Evolutionary conservation across 805 yeast genomes (phyloP).

Genomic region (Starmerella ratchasimensis): DNA sequence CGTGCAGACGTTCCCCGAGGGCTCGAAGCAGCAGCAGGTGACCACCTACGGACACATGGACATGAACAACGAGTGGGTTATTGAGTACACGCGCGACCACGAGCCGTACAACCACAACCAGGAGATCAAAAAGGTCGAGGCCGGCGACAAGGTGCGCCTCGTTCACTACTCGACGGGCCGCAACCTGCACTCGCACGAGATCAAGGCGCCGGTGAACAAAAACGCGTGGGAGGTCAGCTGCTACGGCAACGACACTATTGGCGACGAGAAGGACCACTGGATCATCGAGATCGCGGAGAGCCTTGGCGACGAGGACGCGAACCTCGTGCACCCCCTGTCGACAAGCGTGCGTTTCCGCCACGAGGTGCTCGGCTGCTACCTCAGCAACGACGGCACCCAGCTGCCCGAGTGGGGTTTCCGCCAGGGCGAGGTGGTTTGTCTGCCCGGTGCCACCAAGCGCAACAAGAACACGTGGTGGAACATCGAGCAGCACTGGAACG

Average conservation of each 20-base stretch:
- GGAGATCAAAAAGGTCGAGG: slow-evolving; percentile 34
- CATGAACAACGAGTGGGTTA: slow-evolving; percentile 71
- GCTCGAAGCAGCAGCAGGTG: slow-evolving; percentile 95
- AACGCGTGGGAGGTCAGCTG: slow-evolving; percentile 93
- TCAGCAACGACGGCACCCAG: slow-evolving; percentile 76
- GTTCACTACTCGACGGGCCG: slow-evolving; percentile 73
- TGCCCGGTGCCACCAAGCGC: slow-evolving; percentile 31
- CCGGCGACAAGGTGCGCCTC: slow-evolving; percentile 65
- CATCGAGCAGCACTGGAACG: slow-evolving; percentile 53
- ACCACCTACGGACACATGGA: slow-evolving; percentile 46
- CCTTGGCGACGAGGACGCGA: slow-evolving; percentile 35
- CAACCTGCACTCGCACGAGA: slow-evolving; percentile 77
- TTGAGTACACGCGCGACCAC: slow-evolving; percentile 32
- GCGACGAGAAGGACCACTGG: slow-evolving; percentile 89
- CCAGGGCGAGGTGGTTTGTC: slow-evolving; percentile 90
- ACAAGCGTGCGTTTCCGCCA: slow-evolving; percentile 61
- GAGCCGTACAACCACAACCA: slow-evolving; percentile 30
- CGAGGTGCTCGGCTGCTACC: slow-evolving; percentile 74
- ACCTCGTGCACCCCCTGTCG: slow-evolving; percentile 53
- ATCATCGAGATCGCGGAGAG: slow-evolving; percentile 60
- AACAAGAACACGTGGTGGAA: slow-evolving; percentile 74
- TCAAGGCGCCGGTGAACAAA: slow-evolving; percentile 82
- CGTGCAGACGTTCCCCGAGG: slow-evolving; percentile 56
- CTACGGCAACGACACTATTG: slow-evolving; percentile 62
- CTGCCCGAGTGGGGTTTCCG: slow-evolving; percentile 97